These are phyloP conservation scores for Pleurotus citrinopileatus DNA, from an alignment of 768 basidiomycete genomes.

Conservation along the genomic window DNA sequence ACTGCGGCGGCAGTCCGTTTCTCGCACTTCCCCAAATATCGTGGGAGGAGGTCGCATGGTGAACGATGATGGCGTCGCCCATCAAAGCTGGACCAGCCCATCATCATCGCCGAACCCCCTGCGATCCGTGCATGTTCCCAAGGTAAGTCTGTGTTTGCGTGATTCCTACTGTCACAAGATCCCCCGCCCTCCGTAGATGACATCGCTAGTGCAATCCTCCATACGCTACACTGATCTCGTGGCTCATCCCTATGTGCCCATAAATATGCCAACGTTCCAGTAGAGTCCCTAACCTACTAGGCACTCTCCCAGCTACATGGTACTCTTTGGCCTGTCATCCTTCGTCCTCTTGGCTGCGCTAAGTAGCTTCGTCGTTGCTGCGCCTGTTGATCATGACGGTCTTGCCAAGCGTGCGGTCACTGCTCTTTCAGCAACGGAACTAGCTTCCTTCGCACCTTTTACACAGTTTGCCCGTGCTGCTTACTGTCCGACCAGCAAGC, in stretches of 20 bases:
- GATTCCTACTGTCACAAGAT: background rate
- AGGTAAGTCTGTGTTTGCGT: background rate
- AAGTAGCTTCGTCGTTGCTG: background rate
- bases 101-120: background rate
- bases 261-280: background rate
- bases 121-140: background rate
- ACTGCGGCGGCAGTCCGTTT: too few relatives aligned
- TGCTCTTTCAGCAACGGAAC: slow-evolving; percentile 24
- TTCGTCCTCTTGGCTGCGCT: background rate
- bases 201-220: background rate
- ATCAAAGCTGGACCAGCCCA: background rate
- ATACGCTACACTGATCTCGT: background rate
- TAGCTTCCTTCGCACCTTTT: slow-evolving; percentile 41
- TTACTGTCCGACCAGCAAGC: slow-evolving; percentile 40
- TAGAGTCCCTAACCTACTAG: background rate
- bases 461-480: slow-evolving; percentile 54
- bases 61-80: background rate
- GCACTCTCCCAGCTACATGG: background rate
- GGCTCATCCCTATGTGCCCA: background rate
- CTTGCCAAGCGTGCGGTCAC: slow-evolving; percentile 15
- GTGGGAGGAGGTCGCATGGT: background rate
- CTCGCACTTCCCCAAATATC: background rate
- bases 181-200: background rate
- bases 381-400: background rate
- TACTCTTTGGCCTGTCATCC: background rate